Evolutionary conservation across 1,139 yeast species (phyloP).

Genomic region (Saccharomyces hybrid): DNA sequence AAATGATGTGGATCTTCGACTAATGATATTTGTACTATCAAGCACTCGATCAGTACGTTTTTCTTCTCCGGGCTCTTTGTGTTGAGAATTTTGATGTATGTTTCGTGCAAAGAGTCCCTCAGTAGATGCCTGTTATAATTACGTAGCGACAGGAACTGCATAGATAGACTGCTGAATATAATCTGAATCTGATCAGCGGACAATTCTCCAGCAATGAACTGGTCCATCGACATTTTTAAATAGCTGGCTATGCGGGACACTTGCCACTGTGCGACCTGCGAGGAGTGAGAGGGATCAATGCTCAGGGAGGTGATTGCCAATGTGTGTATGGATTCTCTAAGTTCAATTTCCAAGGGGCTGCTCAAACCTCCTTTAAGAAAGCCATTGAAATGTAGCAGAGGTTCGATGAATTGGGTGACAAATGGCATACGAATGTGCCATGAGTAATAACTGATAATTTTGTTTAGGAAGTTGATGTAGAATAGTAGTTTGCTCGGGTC

Average conservation of each 20-base stretch:
- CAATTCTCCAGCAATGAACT: slow-evolving; percentile 12
- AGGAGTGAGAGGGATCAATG: neutral
- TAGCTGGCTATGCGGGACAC: slow-evolving; percentile 12
- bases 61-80: slow-evolving; percentile 6
- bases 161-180: slow-evolving; percentile 14
- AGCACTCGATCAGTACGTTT: slow-evolving; percentile 17
- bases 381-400: slow-evolving; percentile 7
- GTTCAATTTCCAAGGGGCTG: slow-evolving; percentile 8
- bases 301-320: slow-evolving; percentile 15
- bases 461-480: slow-evolving; percentile 21
- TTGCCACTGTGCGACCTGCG: slow-evolving; percentile 16
- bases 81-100: slow-evolving; percentile 18
- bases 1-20: slow-evolving; percentile 5
- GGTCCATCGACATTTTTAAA: slow-evolving; percentile 12
- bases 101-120: slow-evolving; percentile 17
- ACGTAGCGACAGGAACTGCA: slow-evolving; percentile 10
- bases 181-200: slow-evolving; percentile 17
- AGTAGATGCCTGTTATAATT: slow-evolving; percentile 13
- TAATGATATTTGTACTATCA: slow-evolving; percentile 18
- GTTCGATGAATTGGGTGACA: slow-evolving; percentile 11
- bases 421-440: slow-evolving; percentile 2
- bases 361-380: slow-evolving; percentile 7
- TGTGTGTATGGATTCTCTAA: slow-evolving; percentile 24
- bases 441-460: neutral
- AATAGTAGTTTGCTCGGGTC: slow-evolving; percentile 22